Evolutionary conservation across 169 alveolate species (phyloP), one percentile per base, ranked within the genome.

Genomic region (Fabrea salina): DNA sequence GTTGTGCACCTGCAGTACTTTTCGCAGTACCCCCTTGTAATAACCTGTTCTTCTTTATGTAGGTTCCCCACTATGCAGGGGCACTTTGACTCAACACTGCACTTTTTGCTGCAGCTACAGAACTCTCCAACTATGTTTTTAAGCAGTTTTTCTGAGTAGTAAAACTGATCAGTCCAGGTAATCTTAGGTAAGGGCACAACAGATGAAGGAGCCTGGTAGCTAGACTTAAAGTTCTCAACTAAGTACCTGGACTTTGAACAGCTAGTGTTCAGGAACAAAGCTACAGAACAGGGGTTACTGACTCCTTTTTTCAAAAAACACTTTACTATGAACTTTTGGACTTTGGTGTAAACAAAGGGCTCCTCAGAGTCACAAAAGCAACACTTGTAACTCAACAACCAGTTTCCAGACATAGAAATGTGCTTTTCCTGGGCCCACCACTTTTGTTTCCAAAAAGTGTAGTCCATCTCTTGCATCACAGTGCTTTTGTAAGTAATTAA

Each of bases 311-410:
- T 61, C 0, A 61, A 27, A 16, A 61, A 61, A 13, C 16, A 16
- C 39, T 61, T 61, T 16, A 61, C 39, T 32, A 61, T 27, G 16
- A n/a, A 30, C 25, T 61, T 37, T 11, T 61, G 51, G 11, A 33
- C 16, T 30, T 37, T 61, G 13, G 22, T 13, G 25, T 51, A 61
- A 1, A 11, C 13, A 33, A 22, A 16, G n/a, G 2, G 74, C 32
- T 61, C 49, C 13, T 11, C 11, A n/a, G n/a, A n/a, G n/a, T n/a
- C n/a, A n/a, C n/a, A n/a, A n/a, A n/a, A n/a, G n/a, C n/a, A n/a
- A 61, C 74, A 61, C 25, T 37, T 61, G 25, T 61, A 61, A n/a
- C 54, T 30, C 44, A n/a, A 8, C 1, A 61, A 35, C 74, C 74
- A 61, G 16, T 35, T 61, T 61, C 74, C 74, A 1, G 51, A 33